Percentiles rank a stretch among this genome's conserved stretches.
Evolutionary conservation across 176 grass and related monocot species (phyloP).

Genomic region (Oryza glumipatula): DNA sequence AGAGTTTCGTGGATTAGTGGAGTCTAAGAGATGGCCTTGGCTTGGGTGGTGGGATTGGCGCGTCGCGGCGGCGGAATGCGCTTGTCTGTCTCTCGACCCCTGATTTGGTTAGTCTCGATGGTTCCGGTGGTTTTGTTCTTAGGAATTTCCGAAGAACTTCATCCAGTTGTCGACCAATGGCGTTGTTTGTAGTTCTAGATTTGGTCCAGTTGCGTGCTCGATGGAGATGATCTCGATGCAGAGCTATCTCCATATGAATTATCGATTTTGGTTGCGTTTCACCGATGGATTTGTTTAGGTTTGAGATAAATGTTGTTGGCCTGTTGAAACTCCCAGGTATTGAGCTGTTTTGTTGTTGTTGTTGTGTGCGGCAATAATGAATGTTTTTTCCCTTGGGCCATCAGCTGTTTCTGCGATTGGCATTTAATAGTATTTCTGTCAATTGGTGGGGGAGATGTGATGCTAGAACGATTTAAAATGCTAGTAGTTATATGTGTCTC

Average conservation of each 20-base stretch:
- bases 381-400: not conserved
- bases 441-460: not conserved
- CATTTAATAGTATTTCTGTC: not conserved
- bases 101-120: not conserved
- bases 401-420: not conserved
- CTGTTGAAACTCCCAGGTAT: not conserved
- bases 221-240: not conserved
- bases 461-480: not conserved
- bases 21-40: not conserved
- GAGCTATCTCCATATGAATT: not conserved
- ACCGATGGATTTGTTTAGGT: not conserved
- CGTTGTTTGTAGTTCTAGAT: not conserved
- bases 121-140: not conserved
- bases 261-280: not conserved
- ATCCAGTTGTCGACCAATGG: not conserved
- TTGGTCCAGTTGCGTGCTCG: not conserved
- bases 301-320: not conserved
- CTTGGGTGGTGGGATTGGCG: not conserved
- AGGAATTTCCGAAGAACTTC: not conserved
- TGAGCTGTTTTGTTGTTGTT: not conserved
- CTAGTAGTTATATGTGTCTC: not conserved
- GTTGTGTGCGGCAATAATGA: not conserved
- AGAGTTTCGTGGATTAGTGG: not conserved
- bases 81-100: not conserved
- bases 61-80: not conserved